Percentiles rank a stretch among this genome's conserved stretches.
Conservation (phyloP, 768 basidiomycete genomes). For the Mycena capillaripes region DNA sequence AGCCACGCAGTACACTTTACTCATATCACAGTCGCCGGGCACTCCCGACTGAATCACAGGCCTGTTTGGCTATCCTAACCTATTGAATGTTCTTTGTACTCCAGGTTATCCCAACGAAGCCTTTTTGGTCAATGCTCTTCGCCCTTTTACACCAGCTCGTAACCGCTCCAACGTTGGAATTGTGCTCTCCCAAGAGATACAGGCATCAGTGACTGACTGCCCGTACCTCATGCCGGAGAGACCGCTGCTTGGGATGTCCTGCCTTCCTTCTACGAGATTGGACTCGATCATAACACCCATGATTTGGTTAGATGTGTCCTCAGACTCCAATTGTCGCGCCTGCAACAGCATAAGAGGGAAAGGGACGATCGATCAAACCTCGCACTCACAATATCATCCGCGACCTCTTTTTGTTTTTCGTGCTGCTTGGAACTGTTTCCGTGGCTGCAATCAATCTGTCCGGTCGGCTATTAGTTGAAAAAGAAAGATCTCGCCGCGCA, state of each 20-base stretch:
- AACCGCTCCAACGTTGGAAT: slow-evolving; percentile 86
- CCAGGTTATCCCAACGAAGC: slow-evolving; percentile 37
- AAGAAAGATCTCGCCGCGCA: background rate
- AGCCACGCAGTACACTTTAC: no score
- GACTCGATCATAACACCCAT: slow-evolving; percentile 98
- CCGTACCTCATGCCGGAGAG: slow-evolving; percentile 84
- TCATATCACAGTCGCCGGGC: no score
- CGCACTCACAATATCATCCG: slow-evolving; percentile 90
- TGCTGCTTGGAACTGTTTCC: slow-evolving; percentile 96
- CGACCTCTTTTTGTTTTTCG: slow-evolving; percentile 88
- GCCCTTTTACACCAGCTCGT: slow-evolving; percentile 88
- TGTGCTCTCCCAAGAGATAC: slow-evolving; percentile 92
- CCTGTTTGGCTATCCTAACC: no score
- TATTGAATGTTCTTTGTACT: no score
- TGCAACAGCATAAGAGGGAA: slow-evolving; percentile 47
- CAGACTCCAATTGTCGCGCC: slow-evolving; percentile 80
- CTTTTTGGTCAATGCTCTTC: slow-evolving; percentile 66
- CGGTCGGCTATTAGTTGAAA: background rate
- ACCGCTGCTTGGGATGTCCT: slow-evolving; percentile 84
- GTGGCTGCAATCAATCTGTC: slow-evolving; percentile 95
- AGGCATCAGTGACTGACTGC: slow-evolving; percentile 90
- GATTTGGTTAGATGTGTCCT: slow-evolving; percentile 79
- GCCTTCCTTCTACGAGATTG: slow-evolving; percentile 89
- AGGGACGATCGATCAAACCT: slow-evolving; percentile 31
- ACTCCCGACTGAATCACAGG: no score